Evolutionary conservation across 768 basidiomycete species (phyloP), one percentile per base, ranked within the genome.

Genomic region (Suillus spraguei): DNA sequence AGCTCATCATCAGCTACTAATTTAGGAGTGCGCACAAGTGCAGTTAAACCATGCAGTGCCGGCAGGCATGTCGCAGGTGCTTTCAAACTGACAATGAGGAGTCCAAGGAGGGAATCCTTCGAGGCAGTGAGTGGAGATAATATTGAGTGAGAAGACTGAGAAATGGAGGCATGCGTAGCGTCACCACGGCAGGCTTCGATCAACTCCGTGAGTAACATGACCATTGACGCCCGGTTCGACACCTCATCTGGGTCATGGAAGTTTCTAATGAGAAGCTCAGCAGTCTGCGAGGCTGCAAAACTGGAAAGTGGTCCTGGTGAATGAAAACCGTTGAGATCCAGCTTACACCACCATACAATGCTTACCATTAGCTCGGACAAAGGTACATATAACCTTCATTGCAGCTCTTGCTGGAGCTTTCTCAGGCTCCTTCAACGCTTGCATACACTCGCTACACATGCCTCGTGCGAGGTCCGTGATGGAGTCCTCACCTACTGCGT

Each of bases 331-430:
- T 36, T 54, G 33, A 61, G 55, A 32, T 11, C 60, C 36, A 41
- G 44, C 63, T 33, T 63, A 47, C 24, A 22, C 28, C 7, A 41
- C 36, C 20, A 1, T 55, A 54, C 22, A 50, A 10, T 70, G 95
- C 95, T 83, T 9, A 92, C 91, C 14, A 89, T 90, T 20, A 58
- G 39, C 28, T n/a, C 83, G 77, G 74, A 93, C 82, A 67, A 95
- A 85, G 2, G 87, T 84, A 65, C 90, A 89, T 38, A 99, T 76
- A 38, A 95, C 85, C 72, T 92, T 94, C 53, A 90, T 90, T 1
- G 95, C 95, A 46, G 92, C 88, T 71, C 88, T 88, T 1, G 96
- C 95, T 72, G 95, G 92, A 72, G 85, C 90, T 78, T 98, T 99
- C 74, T 99, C 97, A 0, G 97, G 95, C 71, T 97, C 93, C 49